Base-by-base conservation (phyloP, 768 basidiomycete species). In the Favolaschia claudopus region DNA sequence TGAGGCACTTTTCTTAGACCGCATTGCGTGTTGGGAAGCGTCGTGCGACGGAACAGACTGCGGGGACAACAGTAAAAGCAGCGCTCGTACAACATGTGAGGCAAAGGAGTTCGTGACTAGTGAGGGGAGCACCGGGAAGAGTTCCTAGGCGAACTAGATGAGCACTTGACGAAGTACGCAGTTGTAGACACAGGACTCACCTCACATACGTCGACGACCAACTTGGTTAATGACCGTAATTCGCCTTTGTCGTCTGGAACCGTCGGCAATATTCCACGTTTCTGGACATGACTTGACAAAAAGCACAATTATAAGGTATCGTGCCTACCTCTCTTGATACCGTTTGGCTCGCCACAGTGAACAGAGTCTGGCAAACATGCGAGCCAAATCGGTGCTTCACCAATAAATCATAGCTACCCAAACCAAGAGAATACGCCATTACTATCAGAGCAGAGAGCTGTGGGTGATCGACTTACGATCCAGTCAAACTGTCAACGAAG, bases 321-420 rank as follows among this genome's bases (percentile, higher is more conserved):
- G 38, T 8, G 60, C 74, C 25, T 60, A 89, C 91, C 82, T 93
- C 92, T 70, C 92, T 79, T 24, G 83, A 77, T 39, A 92, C 74
- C 0, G 91, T 91, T 39, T 87, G 82, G 27, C 67, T 68, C 7
- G 86, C 85, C 22, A 93, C 85, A 2, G 82, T 82, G 63, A 98
- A 82, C 62, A 97, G 76, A 1, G 95, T 98, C 72, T 98, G 95
- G 66, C 91, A 91, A 7, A 97, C 96, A 85, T 98, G 96, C 24
- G 95, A 96, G 15, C 91, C 94, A 78, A 97, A 99, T 27, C 95
- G 85, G 68, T 99, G 91, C 68, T 82, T 86, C 27, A 83, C 76
- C 25, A 95, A 79, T 22, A 76, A 68, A 57, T 85, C 86, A 62
- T 87, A 91, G 7, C 92, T 90, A 57, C 15, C 31, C 24, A n/a